Base-by-base conservation (phyloP, 1,284 basidiomycete species). In the Ceratobasidium sp. region DNA sequence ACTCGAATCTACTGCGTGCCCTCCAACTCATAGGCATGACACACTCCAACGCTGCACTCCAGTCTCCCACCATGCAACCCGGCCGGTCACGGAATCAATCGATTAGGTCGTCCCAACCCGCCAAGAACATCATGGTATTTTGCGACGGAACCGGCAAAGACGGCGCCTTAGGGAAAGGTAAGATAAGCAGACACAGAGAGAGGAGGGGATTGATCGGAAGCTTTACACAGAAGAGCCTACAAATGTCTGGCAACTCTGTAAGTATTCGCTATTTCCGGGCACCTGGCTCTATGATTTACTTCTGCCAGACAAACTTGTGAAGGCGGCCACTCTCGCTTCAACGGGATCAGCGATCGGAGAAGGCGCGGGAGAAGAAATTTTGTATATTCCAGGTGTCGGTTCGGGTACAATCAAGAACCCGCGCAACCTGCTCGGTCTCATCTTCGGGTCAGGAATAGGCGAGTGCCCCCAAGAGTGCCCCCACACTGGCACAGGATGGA, bases 61-160 rank as follows among this genome's bases (percentile, higher is more conserved):
- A 11, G 36, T 11, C 36, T 4, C 11, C 4, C 36, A 41, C 11
- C 36, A 41, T 41, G 36, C 36, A 41, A 5, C 11, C 36, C 36
- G 36, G 36, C 11, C 36, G 11, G 36, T 41, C 11, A 41, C 36
- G 36, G 36, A 5, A 41, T 41, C 6, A 41, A 4, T 41, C 36
- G 36, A 41, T 11, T 11, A 41, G 11, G 11, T 11, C 36, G 11
- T 11, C 24, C n/a, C 19, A 29, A 3, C 41, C 4, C 1, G 56
- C 44, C 54, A 71, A 60, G 36, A 36, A 56, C 27, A 71, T 71
- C 17, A 27, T 71, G 31, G 67, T 71, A 7, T 71, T 71, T 50
- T 71, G 67, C 22, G 67, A 71, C 24, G 67, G 67, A 45, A 53
- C 67, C n/a, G 67, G 54, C 15, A 71, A 71, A 24, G 67, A 71